A percentile compares a stretch with the other conserved stretches of the same genome.
Conservation (phyloP, 768 basidiomycete species). For the Lactarius hengduanensis region DNA sequence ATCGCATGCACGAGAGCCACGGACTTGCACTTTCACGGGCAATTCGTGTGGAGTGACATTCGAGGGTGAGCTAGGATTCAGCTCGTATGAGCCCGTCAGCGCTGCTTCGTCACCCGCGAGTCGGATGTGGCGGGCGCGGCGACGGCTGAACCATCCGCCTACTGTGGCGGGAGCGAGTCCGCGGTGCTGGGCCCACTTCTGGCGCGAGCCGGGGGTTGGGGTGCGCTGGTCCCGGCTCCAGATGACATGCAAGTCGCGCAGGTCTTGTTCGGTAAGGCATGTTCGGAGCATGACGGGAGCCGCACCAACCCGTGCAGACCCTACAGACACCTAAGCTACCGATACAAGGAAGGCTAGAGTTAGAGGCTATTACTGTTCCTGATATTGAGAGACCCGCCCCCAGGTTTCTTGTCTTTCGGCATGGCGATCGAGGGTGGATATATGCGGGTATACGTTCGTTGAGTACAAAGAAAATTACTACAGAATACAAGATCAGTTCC, state of each 20-base stretch:
- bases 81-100: constrained; percentile 6
- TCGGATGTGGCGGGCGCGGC: constrained; percentile 6
- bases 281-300: not conserved
- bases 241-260: constrained; percentile 11
- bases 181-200: constrained; percentile 13
- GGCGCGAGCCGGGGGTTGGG: constrained; percentile 15
- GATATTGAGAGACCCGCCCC: not conserved
- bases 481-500: not conserved
- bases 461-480: not conserved
- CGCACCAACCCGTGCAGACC: not conserved
- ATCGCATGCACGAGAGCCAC: not conserved
- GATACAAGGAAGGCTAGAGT: not conserved
- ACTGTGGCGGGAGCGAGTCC: constrained; percentile 8
- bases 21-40: not conserved
- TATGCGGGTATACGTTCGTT: not conserved
- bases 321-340: not conserved
- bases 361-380: not conserved
- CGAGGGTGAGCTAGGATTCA: constrained; percentile 7
- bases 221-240: constrained; percentile 17
- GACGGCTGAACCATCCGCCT: constrained; percentile 15
- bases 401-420: not conserved
- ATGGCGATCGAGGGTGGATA: not conserved
- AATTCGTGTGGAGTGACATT: not conserved
- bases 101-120: not conserved
- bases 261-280: constrained; percentile 2